Evolutionary conservation across 2,329 filamentous ascomycete genomes (phyloP).

Genomic region (Diaporthe ilicicola): DNA sequence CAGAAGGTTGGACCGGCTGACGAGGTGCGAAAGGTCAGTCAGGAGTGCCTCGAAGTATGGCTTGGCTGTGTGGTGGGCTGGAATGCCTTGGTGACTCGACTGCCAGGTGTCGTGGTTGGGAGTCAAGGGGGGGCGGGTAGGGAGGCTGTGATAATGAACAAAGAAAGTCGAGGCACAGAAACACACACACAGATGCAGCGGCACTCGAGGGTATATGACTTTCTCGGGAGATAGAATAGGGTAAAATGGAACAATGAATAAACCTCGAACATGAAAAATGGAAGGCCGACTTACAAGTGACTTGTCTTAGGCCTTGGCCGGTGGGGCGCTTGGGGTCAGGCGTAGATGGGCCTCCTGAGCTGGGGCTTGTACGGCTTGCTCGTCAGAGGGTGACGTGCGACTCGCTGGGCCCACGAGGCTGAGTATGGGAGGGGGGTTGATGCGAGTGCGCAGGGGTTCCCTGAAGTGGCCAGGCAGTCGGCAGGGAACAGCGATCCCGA

Average conservation of each 20-base stretch:
- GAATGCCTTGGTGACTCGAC: conserved; percentile 21
- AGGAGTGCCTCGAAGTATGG: conserved; percentile 31
- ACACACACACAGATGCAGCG: conserved; percentile 20
- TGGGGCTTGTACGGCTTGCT: conserved; percentile 33
- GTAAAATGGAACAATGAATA: conserved; percentile 14
- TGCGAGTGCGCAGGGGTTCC: conserved; percentile 21
- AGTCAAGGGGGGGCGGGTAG: conserved; percentile 21
- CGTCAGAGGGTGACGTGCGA: conserved; percentile 34
- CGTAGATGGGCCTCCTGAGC: conserved; percentile 34
- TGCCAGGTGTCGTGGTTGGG: conserved; percentile 19
- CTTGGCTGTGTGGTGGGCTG: conserved; percentile 28
- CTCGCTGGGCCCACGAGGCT: conserved; percentile 33
- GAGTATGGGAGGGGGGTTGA: conserved; percentile 29
- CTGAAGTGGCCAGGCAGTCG: conserved; percentile 8
- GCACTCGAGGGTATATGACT: conserved; percentile 30
- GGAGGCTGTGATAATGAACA: conserved; percentile 16
- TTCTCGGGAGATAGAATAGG: conserved; percentile 20
- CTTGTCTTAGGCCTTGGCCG: conserved; percentile 24
- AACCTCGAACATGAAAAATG: conserved; percentile 6
- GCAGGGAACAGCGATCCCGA: conserved; percentile 20
- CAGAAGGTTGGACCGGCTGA: conserved; percentile 25
- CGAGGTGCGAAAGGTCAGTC: conserved; percentile 20
- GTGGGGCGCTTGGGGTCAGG: conserved; percentile 30
- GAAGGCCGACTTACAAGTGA: conserved; percentile 29
- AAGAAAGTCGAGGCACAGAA: conserved; percentile 27